Percentiles rank a stretch among this genome's conserved stretches.
These are phyloP conservation scores for Phyllosticta citrichinensis DNA, from an alignment of 2,329 filamentous ascomycete genomes.

Conservation along the genomic window DNA sequence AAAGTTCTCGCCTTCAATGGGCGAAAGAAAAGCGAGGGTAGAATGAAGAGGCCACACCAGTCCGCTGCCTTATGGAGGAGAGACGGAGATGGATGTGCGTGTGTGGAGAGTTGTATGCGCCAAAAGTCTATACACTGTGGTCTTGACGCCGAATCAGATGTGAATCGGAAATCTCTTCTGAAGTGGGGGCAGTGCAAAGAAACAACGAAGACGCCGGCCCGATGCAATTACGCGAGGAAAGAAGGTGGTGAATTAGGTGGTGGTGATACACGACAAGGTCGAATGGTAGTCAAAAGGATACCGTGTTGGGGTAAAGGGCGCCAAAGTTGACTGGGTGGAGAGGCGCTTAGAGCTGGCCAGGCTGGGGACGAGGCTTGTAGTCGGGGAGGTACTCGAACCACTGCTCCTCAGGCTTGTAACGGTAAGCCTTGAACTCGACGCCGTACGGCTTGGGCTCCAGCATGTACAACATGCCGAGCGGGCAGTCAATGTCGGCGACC, in stretches of 20 bases:
- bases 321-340: not conserved
- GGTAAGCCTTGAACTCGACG: conserved; percentile 92
- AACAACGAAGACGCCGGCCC: not conserved
- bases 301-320: not conserved
- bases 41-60: not conserved
- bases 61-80: not conserved
- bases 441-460: conserved; percentile 97
- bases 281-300: not conserved
- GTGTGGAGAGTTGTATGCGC: not conserved
- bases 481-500: conserved; percentile 89
- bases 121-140: not conserved
- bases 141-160: not conserved
- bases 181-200: not conserved
- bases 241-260: not conserved
- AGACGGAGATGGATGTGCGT: not conserved
- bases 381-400: conserved; percentile 82
- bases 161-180: not conserved
- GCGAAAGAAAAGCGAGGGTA: not conserved
- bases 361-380: conserved; percentile 52
- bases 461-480: conserved; percentile 85
- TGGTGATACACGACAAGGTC: not conserved
- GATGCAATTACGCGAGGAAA: not conserved
- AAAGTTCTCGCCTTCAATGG: not conserved
- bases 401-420: conserved; percentile 66
- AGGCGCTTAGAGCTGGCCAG: not conserved